Conservation (phyloP, 2,329 filamentous ascomycete species). For the Cryphonectria naterciae region DNA sequence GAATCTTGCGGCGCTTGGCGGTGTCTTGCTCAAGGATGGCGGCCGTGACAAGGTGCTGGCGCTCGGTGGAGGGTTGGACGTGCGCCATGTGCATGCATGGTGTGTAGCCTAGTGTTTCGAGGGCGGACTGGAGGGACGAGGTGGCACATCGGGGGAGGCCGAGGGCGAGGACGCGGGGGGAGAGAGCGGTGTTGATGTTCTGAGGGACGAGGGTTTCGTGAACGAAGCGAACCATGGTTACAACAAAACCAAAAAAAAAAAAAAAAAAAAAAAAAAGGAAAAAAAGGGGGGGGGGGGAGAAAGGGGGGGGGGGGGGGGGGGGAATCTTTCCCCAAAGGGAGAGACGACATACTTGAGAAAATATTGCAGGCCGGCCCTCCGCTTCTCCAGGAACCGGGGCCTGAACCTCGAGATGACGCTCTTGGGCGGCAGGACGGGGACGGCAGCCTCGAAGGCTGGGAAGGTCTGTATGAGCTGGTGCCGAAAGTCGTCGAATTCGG, state of each 20-base stretch:
- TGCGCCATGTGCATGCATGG: constrained; percentile 41
- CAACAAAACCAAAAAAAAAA: background rate
- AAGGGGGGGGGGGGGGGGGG: no score
- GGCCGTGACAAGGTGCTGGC: constrained; percentile 34
- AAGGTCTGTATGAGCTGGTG: constrained; percentile 76
- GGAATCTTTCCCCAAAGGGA: background rate
- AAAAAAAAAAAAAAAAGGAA: background rate
- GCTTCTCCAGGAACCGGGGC: constrained; percentile 81
- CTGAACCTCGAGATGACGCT: constrained; percentile 86
- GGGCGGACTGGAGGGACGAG: constrained; percentile 41
- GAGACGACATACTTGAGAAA: constrained; percentile 78
- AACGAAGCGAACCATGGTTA: constrained; percentile 25
- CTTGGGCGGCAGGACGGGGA: constrained; percentile 90
- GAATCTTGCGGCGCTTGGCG: constrained; percentile 35
- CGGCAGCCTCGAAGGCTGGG: constrained; percentile 79
- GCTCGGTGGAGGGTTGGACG: constrained; percentile 31
- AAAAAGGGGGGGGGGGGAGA: no score
- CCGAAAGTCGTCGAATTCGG: constrained; percentile 87
- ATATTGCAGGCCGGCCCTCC: constrained; percentile 82
- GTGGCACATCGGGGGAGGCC: constrained; percentile 43
- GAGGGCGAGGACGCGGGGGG: constrained; percentile 19
- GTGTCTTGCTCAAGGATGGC: constrained; percentile 37
- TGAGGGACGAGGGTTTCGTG: constrained; percentile 21
- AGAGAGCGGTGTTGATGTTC: constrained; percentile 7
- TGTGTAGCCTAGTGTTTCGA: constrained; percentile 37